Conservation (phyloP, 306 rosid species). For the Neltuma alba region DNA sequence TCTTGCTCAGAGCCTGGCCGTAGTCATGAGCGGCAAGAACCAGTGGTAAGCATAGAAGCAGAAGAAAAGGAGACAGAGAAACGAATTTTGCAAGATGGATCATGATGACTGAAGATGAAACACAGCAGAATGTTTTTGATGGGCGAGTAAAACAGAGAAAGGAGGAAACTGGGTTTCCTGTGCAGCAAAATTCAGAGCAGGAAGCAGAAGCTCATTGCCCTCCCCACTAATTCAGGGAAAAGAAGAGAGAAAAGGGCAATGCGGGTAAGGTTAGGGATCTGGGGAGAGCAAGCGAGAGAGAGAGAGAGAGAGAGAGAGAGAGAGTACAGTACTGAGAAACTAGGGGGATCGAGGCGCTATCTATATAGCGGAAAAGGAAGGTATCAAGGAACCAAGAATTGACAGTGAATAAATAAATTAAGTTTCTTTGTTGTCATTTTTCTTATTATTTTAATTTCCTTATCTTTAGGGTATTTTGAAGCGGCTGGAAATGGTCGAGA, state of each 20-base stretch:
- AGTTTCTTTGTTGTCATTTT: not conserved
- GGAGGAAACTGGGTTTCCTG: not conserved
- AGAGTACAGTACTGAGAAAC: constrained; percentile 48
- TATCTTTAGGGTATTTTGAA: constrained; percentile 37
- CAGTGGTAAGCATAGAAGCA: constrained; percentile 46
- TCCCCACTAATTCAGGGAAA: not conserved
- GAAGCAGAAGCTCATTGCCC: constrained; percentile 1
- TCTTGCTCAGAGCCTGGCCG: constrained; percentile 78
- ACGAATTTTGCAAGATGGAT: constrained; percentile 45
- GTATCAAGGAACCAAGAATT: constrained; percentile 44
- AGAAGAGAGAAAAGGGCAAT: constrained; percentile 41
- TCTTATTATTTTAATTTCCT: not conserved
- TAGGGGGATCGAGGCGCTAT: constrained; percentile 54
- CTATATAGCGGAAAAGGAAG: constrained; percentile 61
- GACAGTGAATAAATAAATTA: constrained; percentile 29
- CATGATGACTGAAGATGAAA: constrained; percentile 42
- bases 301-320: not conserved
- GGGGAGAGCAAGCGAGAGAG: not conserved
- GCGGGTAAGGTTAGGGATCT: constrained; percentile 32
- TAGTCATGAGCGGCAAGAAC: constrained; percentile 79
- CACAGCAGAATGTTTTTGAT: not conserved
- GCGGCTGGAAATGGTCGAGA: constrained; percentile 49
- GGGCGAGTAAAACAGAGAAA: constrained; percentile 7
- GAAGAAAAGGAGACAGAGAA: constrained; percentile 46
- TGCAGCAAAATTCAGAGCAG: not conserved